phyloP scores from a whole-genome alignment of 495 filamentous ascomycete species.

The Geoglossum glabrum region DNA sequence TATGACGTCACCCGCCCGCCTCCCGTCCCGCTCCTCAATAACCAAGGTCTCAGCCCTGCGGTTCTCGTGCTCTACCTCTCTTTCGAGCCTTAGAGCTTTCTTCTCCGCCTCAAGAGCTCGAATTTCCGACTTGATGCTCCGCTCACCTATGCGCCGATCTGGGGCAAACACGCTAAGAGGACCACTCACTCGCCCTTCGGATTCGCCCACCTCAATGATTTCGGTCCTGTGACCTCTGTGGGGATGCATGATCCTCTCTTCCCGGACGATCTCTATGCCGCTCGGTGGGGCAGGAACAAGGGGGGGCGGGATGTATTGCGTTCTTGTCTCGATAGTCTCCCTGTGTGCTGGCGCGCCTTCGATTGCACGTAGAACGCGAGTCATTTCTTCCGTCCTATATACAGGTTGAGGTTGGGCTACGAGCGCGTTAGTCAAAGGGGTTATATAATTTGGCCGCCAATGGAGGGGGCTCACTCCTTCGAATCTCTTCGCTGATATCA shows the following conservation, averaged over 20 bases:
- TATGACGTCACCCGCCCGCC: conserved; percentile 28
- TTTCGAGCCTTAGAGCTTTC: conserved; percentile 21
- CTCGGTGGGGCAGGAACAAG: not conserved
- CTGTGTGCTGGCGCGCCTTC: not conserved
- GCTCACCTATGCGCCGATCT: conserved; percentile 17
- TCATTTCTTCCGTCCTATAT: not conserved
- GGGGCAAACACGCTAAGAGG: not conserved
- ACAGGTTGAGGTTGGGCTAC: not conserved
- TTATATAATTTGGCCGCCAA: not conserved
- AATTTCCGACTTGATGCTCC: conserved; percentile 39
- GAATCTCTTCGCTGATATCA: conserved; percentile 53
- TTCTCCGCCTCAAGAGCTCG: conserved; percentile 31
- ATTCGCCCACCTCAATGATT: not conserved
- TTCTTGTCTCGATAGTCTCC: not conserved
- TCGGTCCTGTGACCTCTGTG: not conserved
- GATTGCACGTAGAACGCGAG: not conserved
- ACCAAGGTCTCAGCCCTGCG: conserved; percentile 19
- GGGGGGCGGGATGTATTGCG: not conserved
- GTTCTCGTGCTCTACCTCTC: conserved; percentile 32
- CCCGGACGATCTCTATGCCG: not conserved
- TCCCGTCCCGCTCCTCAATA: not conserved
- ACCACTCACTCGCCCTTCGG: not conserved
- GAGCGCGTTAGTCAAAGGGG: not conserved
- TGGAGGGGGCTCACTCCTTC: conserved; percentile 21
- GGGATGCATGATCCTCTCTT: not conserved